phyloP scores from a whole-genome alignment of 176 grass and related monocot species.

The Dactylis glomerata region DNA sequence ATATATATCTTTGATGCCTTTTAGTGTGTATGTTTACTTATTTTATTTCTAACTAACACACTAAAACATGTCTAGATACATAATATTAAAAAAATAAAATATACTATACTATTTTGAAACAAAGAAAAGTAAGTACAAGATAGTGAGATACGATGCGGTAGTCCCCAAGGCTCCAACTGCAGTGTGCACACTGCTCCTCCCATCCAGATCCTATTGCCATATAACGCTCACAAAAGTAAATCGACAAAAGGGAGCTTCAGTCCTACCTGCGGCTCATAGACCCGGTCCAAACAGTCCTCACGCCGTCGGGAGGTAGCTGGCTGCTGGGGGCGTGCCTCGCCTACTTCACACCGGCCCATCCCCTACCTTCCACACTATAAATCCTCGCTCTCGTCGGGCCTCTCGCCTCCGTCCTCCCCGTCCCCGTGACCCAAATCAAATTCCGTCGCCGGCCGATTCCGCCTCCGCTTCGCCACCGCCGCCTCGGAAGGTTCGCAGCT shows the following conservation, averaged over 20 bases:
- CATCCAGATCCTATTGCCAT: too few relatives aligned
- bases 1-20: too few relatives aligned
- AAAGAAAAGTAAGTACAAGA: too few relatives aligned
- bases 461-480: background rate
- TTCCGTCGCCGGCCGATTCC: background rate
- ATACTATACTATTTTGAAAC: too few relatives aligned
- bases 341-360: constrained; percentile 27
- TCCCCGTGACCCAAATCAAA: constrained; percentile 8
- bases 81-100: too few relatives aligned
- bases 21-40: too few relatives aligned
- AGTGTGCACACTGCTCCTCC: too few relatives aligned
- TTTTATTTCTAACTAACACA: too few relatives aligned
- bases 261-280: constrained; percentile 23
- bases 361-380: constrained; percentile 45
- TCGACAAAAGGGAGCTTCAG: background rate
- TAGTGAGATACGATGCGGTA: too few relatives aligned
- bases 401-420: background rate
- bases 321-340: constrained; percentile 29
- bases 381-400: background rate
- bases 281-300: constrained; percentile 9
- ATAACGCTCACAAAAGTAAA: background rate
- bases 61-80: too few relatives aligned
- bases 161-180: too few relatives aligned
- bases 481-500: constrained; percentile 33
- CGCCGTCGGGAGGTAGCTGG: constrained; percentile 24